These are phyloP conservation scores for Saccharomyces hybrid DNA, from an alignment of 1,139 yeast genomes.

Conservation along the genomic window DNA sequence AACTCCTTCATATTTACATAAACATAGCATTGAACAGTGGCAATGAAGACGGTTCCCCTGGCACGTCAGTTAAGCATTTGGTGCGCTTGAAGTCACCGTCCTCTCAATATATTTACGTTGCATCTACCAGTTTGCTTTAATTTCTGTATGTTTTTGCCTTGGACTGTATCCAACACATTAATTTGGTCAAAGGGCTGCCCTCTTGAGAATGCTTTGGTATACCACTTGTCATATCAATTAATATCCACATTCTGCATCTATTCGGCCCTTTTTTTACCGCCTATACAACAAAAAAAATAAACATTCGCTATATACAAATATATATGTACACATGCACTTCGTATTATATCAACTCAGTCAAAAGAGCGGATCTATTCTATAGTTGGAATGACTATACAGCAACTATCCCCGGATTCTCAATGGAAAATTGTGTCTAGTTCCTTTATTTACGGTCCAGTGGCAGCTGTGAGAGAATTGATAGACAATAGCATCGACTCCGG, in stretches of 20 bases:
- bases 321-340: not conserved
- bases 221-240: not conserved
- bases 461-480: slow-evolving; percentile 55
- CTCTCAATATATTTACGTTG: no score
- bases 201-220: not conserved
- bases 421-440: slow-evolving; percentile 20
- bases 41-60: no score
- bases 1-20: no score
- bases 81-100: no score
- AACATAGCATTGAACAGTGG: no score
- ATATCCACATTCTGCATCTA: not conserved
- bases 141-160: no score
- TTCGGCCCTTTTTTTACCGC: not conserved
- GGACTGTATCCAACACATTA: not conserved
- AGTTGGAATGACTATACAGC: slow-evolving; percentile 9
- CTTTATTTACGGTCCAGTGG: slow-evolving; percentile 28
- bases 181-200: not conserved
- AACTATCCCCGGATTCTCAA: slow-evolving; percentile 7
- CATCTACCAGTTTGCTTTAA: no score
- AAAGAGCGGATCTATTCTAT: not conserved
- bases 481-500: slow-evolving; percentile 66
- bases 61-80: no score
- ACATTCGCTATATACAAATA: no score
- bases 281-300: not conserved
- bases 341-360: not conserved